A percentile compares a stretch with the other conserved stretches of the same genome.
phyloP scores from a whole-genome alignment of 495 filamentous ascomycete species.

The Penicillium riverlandense region DNA sequence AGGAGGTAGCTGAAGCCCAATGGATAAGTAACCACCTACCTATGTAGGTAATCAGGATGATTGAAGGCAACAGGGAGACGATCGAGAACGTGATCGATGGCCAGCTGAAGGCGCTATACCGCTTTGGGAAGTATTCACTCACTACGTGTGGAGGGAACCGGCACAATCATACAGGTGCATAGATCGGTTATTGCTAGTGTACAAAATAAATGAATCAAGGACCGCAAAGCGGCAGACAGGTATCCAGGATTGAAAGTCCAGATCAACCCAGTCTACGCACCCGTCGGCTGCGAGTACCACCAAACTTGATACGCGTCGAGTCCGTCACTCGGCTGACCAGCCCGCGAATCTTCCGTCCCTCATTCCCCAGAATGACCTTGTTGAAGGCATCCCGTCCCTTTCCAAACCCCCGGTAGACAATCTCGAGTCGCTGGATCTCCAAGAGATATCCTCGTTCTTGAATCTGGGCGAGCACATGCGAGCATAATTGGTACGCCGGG shows the following conservation, averaged over 20 bases:
- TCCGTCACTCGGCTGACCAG: conserved; percentile 73
- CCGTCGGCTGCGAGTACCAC: conserved; percentile 79
- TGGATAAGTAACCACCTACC: conserved; percentile 6
- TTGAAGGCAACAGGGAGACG: conserved; percentile 7
- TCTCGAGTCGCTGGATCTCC: conserved; percentile 53
- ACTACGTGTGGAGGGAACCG: not conserved
- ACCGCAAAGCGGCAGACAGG: not conserved
- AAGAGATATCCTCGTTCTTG: conserved; percentile 65
- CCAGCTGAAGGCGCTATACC: conserved; percentile 21
- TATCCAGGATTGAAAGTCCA: too few relatives aligned
- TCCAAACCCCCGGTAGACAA: conserved; percentile 78
- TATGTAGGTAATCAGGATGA: too few relatives aligned
- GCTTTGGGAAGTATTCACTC: conserved; percentile 9
- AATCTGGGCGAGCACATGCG: conserved; percentile 70
- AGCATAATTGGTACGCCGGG: conserved; percentile 83
- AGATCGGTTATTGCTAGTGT: conserved; percentile 11
- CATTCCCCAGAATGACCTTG: conserved; percentile 80
- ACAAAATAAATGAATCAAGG: conserved; percentile 8
- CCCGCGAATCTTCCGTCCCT: conserved; percentile 64
- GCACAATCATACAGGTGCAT: too few relatives aligned
- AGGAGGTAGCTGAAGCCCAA: conserved; percentile 6
- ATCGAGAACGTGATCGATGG: conserved; percentile 24
- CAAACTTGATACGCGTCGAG: conserved; percentile 85
- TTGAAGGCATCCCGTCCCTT: conserved; percentile 76
- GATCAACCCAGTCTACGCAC: conserved; percentile 70